phyloP scores from a whole-genome alignment of 1,284 basidiomycete genomes.

The Thecaphora frezii region DNA sequence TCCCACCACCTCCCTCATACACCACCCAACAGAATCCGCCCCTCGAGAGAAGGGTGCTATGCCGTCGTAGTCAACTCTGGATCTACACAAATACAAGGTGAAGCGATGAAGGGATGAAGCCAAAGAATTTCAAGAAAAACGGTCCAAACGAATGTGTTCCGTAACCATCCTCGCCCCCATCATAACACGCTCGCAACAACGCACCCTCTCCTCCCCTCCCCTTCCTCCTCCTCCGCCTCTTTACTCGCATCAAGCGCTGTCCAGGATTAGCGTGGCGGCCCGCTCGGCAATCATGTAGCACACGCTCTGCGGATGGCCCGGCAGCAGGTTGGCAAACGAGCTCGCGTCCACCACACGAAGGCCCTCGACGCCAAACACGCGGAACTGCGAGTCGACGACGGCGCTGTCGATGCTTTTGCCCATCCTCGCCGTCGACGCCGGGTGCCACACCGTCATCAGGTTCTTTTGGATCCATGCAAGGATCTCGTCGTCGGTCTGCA shows the following conservation, averaged over 20 bases:
- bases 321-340: conserved; percentile 60
- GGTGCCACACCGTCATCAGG: conserved; percentile 62
- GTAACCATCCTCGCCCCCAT: no score
- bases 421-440: conserved; percentile 56
- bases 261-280: conserved; percentile 22
- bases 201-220: no score
- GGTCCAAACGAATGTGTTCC: no score
- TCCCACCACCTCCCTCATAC: no score
- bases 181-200: no score
- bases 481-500: conserved; percentile 61
- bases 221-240: no score
- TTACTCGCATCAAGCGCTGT: neutral
- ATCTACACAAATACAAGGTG: no score
- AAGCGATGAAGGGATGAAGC: no score
- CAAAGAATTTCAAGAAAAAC: no score
- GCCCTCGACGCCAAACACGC: conserved; percentile 62
- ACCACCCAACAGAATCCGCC: no score
- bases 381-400: conserved; percentile 63
- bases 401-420: conserved; percentile 56
- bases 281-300: conserved; percentile 45
- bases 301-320: conserved; percentile 41
- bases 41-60: no score
- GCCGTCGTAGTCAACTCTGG: no score
- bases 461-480: conserved; percentile 59
- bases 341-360: conserved; percentile 64